Evolutionary conservation across 768 basidiomycete genomes (phyloP), one percentile per base, ranked within the genome.

Genomic region (Pisolithus albus): DNA sequence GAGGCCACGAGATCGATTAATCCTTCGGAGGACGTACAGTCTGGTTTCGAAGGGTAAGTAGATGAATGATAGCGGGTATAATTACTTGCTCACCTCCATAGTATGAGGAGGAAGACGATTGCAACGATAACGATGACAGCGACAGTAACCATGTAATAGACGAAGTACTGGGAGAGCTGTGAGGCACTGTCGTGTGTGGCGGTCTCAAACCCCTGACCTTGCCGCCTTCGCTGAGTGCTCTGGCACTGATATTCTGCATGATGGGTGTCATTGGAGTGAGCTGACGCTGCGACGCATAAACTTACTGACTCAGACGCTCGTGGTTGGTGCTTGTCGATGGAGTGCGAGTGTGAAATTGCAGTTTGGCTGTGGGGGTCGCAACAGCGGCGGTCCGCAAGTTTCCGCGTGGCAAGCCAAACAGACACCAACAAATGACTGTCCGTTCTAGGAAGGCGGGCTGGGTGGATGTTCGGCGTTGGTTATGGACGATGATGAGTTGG

Each of bases 401-500:
- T 65, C 67, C 65, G 67, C 65, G 40, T 0, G 15, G 32, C 10
- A 41, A 8, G 3, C 44, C 56, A 57, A 58, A 61, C 21, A 58
- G 15, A 24, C 21, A 41, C 40, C 40, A 41, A 41, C 40, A 41
- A 34, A 10, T n/a, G 46, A 50, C 52, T 36, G 51, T 21, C 36
- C 4, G 24, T 21, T 23, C n/a, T 9, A 13, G 23, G 19, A 7
- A 59, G 45, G 46, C 28, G 24, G 48, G 32, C 21, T 52, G 36
- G 38, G 32, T 36, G 28, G 30, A 49, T 18, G 43, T 58, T 23
- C 61, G 32, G 34, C 11, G 15, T 23, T 13, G 61, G 56, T 53
- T 42, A 66, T 64, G 64, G 62, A 61, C 51, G 53, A 67, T 67
- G 67, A 63, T 67, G 67, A 63, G 63, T 55, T 58, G 57, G 56